These are phyloP conservation scores for Silene latifolia DNA, from an alignment of 148 eudicot species.

Conservation along the genomic window DNA sequence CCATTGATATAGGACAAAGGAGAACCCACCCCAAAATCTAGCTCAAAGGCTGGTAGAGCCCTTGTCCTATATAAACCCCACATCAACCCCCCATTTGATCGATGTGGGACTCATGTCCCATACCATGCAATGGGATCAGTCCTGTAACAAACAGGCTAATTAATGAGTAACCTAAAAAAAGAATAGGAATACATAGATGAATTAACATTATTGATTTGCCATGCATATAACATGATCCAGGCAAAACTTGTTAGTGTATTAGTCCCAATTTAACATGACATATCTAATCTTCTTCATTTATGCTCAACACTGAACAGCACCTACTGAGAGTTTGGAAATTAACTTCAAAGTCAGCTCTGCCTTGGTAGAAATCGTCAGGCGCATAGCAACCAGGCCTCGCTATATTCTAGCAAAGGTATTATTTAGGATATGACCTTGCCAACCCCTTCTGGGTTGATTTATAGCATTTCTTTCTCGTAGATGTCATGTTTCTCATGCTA, in stretches of 20 bases:
- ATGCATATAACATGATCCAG: neutral
- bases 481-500: neutral
- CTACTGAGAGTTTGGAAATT: slow-evolving; percentile 87
- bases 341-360: slow-evolving; percentile 97
- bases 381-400: slow-evolving; percentile 78
- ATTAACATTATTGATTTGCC: neutral
- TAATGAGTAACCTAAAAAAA: too few relatives aligned
- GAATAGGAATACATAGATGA: neutral
- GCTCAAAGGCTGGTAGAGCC: too few relatives aligned
- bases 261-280: neutral
- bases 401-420: slow-evolving; percentile 96
- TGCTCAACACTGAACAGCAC: slow-evolving; percentile 56
- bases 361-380: slow-evolving; percentile 84
- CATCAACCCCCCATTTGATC: too few relatives aligned
- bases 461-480: neutral
- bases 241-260: neutral
- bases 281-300: slow-evolving; percentile 4
- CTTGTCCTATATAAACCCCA: too few relatives aligned
- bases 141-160: too few relatives aligned
- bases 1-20: too few relatives aligned
- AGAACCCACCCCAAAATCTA: too few relatives aligned
- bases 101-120: too few relatives aligned
- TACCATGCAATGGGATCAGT: too few relatives aligned
- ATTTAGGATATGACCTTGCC: neutral
- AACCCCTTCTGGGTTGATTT: neutral